Base-by-base conservation (phyloP, 2,329 filamentous ascomycete species). In the Calonectria hawksworthii region DNA sequence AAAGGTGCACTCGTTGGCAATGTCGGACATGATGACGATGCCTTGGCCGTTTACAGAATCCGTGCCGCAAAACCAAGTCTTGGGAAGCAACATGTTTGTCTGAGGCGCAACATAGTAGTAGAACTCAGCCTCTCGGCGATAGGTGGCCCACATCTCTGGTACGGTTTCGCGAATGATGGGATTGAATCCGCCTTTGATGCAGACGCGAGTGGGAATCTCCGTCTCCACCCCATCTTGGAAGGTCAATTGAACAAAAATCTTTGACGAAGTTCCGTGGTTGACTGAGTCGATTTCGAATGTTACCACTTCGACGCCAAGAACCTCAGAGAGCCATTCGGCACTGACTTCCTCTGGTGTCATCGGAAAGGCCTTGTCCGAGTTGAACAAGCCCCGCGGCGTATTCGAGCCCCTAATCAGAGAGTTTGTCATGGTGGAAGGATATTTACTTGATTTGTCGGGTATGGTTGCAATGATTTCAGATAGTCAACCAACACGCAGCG, bases 81-180 rank as follows among this genome's bases (percentile, higher is more conserved):
- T 51, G 4, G 72, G 72, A 18, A 74, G 41, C n/a, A 74, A 21
- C 68, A 74, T 71, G 11, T 47, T 71, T 32, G 68, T 71, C 9
- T 67, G 30, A 8, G 68, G 68, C 4, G 61, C 72, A 16, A 74
- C 56, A 14, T 71, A 28, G 41, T 71, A 63, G 38, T 74, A 71
- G 52, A 74, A 74, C 34, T 71, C 72, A 16, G 72, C 72, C 61
- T 74, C 72, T 7, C 72, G 68, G n/a, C 72, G 72, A 16, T 74
- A 71, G 21, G 72, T 71, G 5, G 68, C 68, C 51, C 32, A 63
- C 41, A 71, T 74, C 36, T 74, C 67, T 2, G 72, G 72, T 34
- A 67, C 54, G 1, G 36, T 38, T 30, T 47, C 38, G 9, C 52
- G 44, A 14, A 74, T 36, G 5, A 61, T n/a, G 10, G 72, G 68